phyloP scores from a whole-genome alignment of 1,139 yeast species.

The Candida tropicalis region DNA sequence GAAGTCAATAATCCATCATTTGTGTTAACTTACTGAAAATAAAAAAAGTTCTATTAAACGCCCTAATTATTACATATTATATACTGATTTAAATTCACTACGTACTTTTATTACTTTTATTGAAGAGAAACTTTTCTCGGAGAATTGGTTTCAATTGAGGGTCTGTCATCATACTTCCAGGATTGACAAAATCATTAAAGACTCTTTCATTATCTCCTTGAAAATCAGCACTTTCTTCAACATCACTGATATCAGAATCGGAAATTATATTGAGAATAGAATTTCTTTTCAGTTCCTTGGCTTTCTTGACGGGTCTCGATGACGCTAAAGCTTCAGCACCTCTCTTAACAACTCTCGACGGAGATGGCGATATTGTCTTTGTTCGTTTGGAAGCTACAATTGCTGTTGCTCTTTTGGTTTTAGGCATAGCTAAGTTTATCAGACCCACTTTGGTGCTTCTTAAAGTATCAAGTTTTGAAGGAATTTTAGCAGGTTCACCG shows the following conservation, averaged over 20 bases:
- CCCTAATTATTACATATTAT: constrained; percentile 1
- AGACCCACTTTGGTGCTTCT: background rate
- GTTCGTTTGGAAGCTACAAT: background rate
- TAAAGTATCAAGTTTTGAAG: background rate
- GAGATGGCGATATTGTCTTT: background rate
- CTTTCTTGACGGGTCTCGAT: background rate
- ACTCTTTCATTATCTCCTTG: constrained; percentile 3
- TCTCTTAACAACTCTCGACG: background rate
- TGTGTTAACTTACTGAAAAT: too few relatives aligned
- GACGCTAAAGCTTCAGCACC: background rate
- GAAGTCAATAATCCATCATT: background rate
- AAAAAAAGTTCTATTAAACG: background rate
- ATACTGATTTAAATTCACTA: background rate
- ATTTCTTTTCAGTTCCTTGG: background rate
- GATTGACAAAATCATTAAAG: constrained; percentile 1
- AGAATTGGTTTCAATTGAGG: background rate
- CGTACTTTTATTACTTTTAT: background rate
- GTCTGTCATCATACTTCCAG: background rate
- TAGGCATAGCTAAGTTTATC: constrained; percentile 2
- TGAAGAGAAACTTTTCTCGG: constrained; percentile 1
- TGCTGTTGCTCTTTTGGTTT: background rate
- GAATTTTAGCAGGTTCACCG: background rate
- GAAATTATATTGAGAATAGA: background rate
- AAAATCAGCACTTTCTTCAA: constrained; percentile 2
- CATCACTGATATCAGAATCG: constrained; percentile 4